These are phyloP conservation scores for Cryphonectria parasitica DNA, from an alignment of 2,329 filamentous ascomycete species.

Conservation along the genomic window DNA sequence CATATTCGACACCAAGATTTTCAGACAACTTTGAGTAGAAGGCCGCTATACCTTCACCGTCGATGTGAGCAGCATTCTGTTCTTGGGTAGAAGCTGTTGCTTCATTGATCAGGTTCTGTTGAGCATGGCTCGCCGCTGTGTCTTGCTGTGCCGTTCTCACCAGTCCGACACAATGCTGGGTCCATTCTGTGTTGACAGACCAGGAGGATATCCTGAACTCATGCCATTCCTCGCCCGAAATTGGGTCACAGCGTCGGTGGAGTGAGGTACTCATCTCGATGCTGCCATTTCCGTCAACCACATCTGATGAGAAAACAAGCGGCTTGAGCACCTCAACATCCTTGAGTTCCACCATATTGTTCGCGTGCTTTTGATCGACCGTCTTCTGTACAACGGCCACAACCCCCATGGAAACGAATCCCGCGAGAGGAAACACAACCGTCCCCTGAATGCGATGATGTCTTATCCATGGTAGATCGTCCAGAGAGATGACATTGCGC, in stretches of 20 bases:
- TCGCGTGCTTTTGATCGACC: constrained; percentile 18
- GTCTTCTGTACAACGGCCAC: constrained; percentile 48
- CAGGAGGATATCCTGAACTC: constrained; percentile 62
- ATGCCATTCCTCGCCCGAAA: constrained; percentile 53
- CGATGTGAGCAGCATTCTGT: neutral
- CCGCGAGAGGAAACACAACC: constrained; percentile 59
- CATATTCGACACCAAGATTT: constrained; percentile 53
- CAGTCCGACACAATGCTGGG: constrained; percentile 61
- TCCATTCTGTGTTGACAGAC: constrained; percentile 56
- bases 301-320: constrained; percentile 51
- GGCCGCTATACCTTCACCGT: constrained; percentile 32
- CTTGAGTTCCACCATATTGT: constrained; percentile 51
- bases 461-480: constrained; percentile 60
- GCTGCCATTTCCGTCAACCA: constrained; percentile 36
- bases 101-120: constrained; percentile 36
- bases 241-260: constrained; percentile 45
- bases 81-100: constrained; percentile 9
- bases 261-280: constrained; percentile 54
- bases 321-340: constrained; percentile 52
- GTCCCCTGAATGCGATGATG: constrained; percentile 63
- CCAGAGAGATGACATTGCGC: constrained; percentile 51
- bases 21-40: constrained; percentile 51
- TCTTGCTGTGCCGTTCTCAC: constrained; percentile 48
- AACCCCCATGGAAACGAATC: constrained; percentile 55
- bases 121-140: constrained; percentile 45